Evolutionary conservation across 306 rosid species (phyloP).

Genomic region (Trifolium fragiferum): DNA sequence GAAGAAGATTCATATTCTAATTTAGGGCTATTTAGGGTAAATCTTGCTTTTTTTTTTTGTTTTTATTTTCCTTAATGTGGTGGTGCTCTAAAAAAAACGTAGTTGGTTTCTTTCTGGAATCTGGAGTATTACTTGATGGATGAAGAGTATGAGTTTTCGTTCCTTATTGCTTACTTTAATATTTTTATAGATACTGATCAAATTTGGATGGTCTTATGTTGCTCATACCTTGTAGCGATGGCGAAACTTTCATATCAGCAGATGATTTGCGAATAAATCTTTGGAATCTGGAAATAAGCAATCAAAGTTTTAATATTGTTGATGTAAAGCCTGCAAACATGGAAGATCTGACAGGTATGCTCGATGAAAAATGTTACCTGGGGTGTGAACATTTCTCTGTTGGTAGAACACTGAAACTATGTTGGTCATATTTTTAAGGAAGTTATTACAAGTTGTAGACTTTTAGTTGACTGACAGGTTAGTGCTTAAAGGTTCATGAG

Average conservation of each 20-base stretch:
- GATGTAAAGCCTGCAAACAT: constrained; percentile 98
- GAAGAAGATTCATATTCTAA: constrained; percentile 17
- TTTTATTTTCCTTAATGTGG: not conserved
- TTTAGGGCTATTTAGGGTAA: constrained; percentile 22
- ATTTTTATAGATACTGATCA: constrained; percentile 38
- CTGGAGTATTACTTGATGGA: constrained; percentile 31
- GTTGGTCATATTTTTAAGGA: not conserved
- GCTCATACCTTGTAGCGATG: constrained; percentile 71
- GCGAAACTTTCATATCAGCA: constrained; percentile 99
- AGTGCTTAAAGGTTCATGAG: not conserved
- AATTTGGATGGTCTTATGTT: constrained; percentile 38
- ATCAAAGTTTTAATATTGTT: constrained; percentile 96
- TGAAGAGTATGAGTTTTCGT: not conserved
- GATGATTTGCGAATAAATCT: constrained; percentile 98
- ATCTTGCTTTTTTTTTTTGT: constrained; percentile 4
- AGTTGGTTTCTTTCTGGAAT: constrained; percentile 32
- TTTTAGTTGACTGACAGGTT: constrained; percentile 13
- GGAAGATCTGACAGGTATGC: constrained; percentile 97
- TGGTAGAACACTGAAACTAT: constrained; percentile 26
- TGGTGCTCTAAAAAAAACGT: constrained; percentile 4
- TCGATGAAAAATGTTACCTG: not conserved
- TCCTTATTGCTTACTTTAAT: not conserved
- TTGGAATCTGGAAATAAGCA: constrained; percentile 99
- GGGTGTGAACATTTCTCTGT: constrained; percentile 32
- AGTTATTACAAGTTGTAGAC: constrained; percentile 18